Base-by-base conservation (phyloP, 169 alveolate species). In the Eimeria sp. region DNA sequence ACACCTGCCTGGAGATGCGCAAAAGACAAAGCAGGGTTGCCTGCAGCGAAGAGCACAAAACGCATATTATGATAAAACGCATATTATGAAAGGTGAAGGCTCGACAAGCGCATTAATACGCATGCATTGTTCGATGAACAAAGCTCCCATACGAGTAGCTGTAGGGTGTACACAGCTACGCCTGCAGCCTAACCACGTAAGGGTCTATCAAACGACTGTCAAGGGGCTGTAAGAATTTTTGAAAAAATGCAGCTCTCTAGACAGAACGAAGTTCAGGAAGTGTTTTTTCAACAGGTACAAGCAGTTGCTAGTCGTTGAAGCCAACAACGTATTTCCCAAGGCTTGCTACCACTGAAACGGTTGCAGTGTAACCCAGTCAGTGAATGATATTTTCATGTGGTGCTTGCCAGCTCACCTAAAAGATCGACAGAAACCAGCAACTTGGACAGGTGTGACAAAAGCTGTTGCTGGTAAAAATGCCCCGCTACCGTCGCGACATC, bases 1-100 rank as follows among this genome's bases (percentile, higher is more conserved):
- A 95, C 95, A 52, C 97, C 97, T 56, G 91, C 96, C 30, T 83
- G 83, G 80, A 95, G 83, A 90, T 95, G 97, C n/a, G 89, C 96
- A 37, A 95, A 64, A 0, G 97, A 95, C 74, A 95, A 40, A 20
- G 96, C 96, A 23, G 97, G 97, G 68, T 87, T 95, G n/a, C 97
- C 97, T 46, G 88, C 88, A 78, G 10, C 88, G 27, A 3, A 6
- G 20, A 27, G 20, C 23, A 68, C 66, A 74, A 6, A 37, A 8
- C 58, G 23, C 83, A 37, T 20, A 18, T 0, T 37, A 2, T 20
- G 56, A 43, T n/a, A n/a, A n/a, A n/a, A n/a, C n/a, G n/a, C n/a
- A n/a, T n/a, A n/a, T n/a, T n/a, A n/a, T n/a, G n/a, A n/a, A n/a
- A n/a, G n/a, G n/a, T n/a, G n/a, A 2, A 40, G 52, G 56, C 54